Conservation (phyloP, 345 rosid genomes). For the thale cress (Arabidopsis thaliana) region DNA sequence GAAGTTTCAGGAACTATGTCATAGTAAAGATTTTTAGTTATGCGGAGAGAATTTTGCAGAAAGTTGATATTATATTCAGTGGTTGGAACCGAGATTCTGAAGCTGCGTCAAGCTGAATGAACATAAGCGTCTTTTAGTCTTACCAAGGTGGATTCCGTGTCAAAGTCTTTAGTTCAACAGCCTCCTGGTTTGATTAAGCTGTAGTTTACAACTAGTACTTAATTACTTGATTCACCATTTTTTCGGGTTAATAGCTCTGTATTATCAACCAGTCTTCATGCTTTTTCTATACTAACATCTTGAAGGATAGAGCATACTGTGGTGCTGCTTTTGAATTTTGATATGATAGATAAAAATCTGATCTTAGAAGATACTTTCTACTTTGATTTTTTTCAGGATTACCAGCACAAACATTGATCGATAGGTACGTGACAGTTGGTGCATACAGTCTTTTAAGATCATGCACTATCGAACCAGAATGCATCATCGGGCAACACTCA, state of each 20-base stretch:
- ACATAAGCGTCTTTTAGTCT: constrained; percentile 2
- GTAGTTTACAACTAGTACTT: neutral
- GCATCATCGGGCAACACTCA: constrained; percentile 95
- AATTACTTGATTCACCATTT: neutral
- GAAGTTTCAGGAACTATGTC: constrained; percentile 6
- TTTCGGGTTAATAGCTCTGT: neutral
- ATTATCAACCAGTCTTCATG: neutral
- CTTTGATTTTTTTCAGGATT: constrained; percentile 62
- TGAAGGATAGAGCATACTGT: constrained; percentile 3
- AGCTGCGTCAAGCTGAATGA: constrained; percentile 3
- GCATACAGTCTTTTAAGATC: constrained; percentile 87
- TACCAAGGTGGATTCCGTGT: neutral
- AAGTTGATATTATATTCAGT: neutral
- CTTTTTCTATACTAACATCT: neutral
- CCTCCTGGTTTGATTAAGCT: neutral
- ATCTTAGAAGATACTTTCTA: neutral
- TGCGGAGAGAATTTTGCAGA: neutral
- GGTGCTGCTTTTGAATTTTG: neutral
- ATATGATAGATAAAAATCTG: neutral
- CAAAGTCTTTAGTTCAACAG: neutral
- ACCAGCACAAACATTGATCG: constrained; percentile 88
- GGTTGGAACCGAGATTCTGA: neutral
- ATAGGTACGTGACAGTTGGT: constrained; percentile 91
- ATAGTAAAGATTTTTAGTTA: neutral
- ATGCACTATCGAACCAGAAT: constrained; percentile 97